Conservation (phyloP, 306 rosid genomes). For the Prunus kanzakura region DNA sequence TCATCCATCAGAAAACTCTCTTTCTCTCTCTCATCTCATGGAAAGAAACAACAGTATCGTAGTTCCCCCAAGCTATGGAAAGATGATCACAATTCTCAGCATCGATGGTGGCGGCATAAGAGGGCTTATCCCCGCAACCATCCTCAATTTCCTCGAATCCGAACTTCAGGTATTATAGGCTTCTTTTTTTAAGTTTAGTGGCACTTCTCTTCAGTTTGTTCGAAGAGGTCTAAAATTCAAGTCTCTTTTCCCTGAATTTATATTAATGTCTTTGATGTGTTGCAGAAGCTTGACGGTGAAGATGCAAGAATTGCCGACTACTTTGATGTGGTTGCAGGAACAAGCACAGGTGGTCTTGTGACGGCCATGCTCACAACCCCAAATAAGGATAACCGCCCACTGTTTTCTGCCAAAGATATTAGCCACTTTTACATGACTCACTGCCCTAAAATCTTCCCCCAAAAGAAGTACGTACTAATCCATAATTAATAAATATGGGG, state of each 20-base stretch:
- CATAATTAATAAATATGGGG: background rate
- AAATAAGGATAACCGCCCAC: conserved; percentile 42
- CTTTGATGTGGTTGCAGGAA: conserved; percentile 65
- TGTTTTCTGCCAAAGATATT: conserved; percentile 55
- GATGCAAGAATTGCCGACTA: conserved; percentile 69
- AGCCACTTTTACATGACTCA: conserved; percentile 48
- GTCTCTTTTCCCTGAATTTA: no score
- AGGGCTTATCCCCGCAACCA: conserved; percentile 57
- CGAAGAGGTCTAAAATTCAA: no score
- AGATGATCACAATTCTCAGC: conserved; percentile 58
- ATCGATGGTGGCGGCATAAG: conserved; percentile 80
- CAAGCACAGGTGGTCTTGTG: conserved; percentile 69
- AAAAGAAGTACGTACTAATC: conserved; percentile 12
- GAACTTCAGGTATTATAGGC: conserved; percentile 46
- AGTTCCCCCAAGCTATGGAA: conserved; percentile 52
- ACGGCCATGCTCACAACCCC: conserved; percentile 64
- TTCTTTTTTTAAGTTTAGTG: background rate
- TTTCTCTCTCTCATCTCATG: conserved; percentile 6
- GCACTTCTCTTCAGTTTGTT: no score
- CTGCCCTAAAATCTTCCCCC: conserved; percentile 54
- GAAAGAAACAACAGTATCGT: conserved; percentile 21
- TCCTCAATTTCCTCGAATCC: conserved; percentile 51
- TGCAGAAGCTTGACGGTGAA: conserved; percentile 61
- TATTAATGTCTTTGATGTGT: background rate
- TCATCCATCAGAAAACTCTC: background rate